Percentiles rank a stretch among this genome's conserved stretches.
These are phyloP conservation scores for Phytophthora podocarpi DNA, from an alignment of 352 stramenopile species.

Conservation along the genomic window DNA sequence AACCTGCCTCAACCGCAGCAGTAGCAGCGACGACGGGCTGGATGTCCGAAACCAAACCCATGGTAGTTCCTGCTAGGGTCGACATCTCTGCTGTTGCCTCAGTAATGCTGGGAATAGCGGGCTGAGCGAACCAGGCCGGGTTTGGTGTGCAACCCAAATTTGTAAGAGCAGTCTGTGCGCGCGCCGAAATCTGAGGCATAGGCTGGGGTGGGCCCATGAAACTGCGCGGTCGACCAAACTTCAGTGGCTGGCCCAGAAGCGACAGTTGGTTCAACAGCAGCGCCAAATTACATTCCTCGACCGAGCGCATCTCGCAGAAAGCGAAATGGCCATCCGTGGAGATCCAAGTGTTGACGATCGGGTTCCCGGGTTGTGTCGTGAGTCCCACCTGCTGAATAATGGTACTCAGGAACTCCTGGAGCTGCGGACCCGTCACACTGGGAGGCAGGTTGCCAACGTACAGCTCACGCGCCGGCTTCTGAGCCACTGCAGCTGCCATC, in stretches of 20 bases:
- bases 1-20: conserved; percentile 1
- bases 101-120: conserved; percentile 24
- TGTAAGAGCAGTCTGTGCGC: conserved; percentile 77
- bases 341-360: conserved; percentile 88
- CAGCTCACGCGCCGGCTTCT: conserved; percentile 83
- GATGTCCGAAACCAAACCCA: conserved; percentile 7
- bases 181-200: conserved; percentile 65
- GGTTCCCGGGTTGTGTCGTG: conserved; percentile 74
- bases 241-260: conserved; percentile 80
- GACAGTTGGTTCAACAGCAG: conserved; percentile 84
- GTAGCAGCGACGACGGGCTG: not conserved
- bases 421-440: conserved; percentile 79
- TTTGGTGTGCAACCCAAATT: conserved; percentile 87
- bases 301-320: conserved; percentile 88
- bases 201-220: conserved; percentile 86
- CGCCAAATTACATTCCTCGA: conserved; percentile 88
- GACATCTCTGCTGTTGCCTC: conserved; percentile 2
- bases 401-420: conserved; percentile 87
- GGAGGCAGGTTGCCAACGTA: conserved; percentile 89
- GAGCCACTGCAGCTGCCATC: conserved; percentile 69
- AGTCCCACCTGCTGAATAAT: conserved; percentile 90
- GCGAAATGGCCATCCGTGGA: conserved; percentile 87
- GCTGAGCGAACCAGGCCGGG: conserved; percentile 72
- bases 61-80: conserved; percentile 13
- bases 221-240: conserved; percentile 85